Evolutionary conservation across 192 early-diverging fungal species (phyloP).

Genomic region (Coemansia sp.): DNA sequence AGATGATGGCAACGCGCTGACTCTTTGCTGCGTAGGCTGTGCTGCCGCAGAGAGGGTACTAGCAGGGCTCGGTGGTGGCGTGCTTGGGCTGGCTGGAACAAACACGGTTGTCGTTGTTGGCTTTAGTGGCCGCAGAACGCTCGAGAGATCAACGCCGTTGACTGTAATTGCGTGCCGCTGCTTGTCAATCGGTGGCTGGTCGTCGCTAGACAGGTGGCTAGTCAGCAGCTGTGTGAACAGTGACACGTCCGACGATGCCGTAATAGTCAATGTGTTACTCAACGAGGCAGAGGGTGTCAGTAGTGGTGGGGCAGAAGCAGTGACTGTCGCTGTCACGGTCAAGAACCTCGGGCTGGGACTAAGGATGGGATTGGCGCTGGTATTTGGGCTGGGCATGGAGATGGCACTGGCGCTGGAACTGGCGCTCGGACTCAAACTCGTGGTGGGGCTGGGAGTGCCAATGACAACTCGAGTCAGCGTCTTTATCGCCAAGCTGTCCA

Average conservation of each 20-base stretch:
- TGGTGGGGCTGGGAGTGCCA: not conserved
- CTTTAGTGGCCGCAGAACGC: conserved; percentile 9
- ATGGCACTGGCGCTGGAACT: no score
- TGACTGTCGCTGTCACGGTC: conserved; percentile 3
- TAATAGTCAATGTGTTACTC: not conserved
- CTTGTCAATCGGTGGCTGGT: not conserved
- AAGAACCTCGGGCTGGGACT: not conserved
- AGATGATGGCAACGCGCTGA: not conserved
- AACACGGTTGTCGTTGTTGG: not conserved
- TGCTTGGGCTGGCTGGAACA: not conserved
- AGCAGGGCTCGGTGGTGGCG: not conserved
- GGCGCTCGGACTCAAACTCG: no score
- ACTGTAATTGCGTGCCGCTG: conserved; percentile 24
- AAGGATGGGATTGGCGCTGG: no score
- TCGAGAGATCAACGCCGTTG: conserved; percentile 25
- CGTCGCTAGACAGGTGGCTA: not conserved
- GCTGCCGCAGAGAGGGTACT: not conserved
- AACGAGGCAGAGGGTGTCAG: not conserved
- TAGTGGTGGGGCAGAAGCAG: not conserved
- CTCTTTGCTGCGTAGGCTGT: not conserved
- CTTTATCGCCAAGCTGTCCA: not conserved
- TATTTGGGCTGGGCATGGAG: no score
- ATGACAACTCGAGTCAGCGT: not conserved
- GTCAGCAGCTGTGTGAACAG: not conserved
- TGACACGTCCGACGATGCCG: not conserved